Percentiles rank a stretch among this genome's conserved stretches.
These are phyloP conservation scores for Diaporthe capsici DNA, from an alignment of 2,329 filamentous ascomycete species.

Conservation along the genomic window DNA sequence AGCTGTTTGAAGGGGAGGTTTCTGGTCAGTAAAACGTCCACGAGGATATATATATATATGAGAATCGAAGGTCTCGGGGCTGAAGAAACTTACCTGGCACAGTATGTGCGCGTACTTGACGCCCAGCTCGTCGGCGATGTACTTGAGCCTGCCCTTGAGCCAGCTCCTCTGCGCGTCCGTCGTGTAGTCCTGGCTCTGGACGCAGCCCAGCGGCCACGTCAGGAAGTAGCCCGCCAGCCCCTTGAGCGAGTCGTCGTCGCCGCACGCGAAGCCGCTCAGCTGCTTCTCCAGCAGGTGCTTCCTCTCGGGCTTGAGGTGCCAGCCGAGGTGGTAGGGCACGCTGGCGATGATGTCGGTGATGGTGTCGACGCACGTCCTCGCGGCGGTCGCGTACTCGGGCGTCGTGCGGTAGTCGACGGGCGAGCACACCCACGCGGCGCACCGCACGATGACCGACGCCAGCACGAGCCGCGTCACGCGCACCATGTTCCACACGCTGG, in stretches of 20 bases:
- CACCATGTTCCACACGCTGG: constrained; percentile 70
- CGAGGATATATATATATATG: too few species aligned
- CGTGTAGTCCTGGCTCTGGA: constrained; percentile 69
- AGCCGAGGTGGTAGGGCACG: constrained; percentile 74
- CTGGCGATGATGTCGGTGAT: constrained; percentile 73
- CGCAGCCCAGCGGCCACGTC: constrained; percentile 70
- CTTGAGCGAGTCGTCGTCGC: constrained; percentile 65
- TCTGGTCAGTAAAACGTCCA: constrained; percentile 2
- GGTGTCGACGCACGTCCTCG: constrained; percentile 64
- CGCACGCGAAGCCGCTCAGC: constrained; percentile 63
- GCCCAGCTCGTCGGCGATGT: constrained; percentile 69
- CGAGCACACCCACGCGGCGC: constrained; percentile 71
- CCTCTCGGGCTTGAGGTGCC: constrained; percentile 61
- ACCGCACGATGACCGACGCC: constrained; percentile 69
- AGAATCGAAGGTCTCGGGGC: not conserved
- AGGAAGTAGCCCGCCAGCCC: constrained; percentile 71
- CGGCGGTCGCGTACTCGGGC: constrained; percentile 70
- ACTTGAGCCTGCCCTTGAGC: constrained; percentile 66
- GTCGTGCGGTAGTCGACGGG: constrained; percentile 75
- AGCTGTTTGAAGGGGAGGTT: constrained; percentile 55
- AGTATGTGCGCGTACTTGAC: constrained; percentile 71
- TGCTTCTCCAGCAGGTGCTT: constrained; percentile 56
- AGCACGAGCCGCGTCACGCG: constrained; percentile 68
- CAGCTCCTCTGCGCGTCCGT: constrained; percentile 72
- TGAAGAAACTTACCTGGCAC: constrained; percentile 56